Conservation (phyloP, 495 filamentous ascomycete species). For the Bacidia rubella region DNA sequence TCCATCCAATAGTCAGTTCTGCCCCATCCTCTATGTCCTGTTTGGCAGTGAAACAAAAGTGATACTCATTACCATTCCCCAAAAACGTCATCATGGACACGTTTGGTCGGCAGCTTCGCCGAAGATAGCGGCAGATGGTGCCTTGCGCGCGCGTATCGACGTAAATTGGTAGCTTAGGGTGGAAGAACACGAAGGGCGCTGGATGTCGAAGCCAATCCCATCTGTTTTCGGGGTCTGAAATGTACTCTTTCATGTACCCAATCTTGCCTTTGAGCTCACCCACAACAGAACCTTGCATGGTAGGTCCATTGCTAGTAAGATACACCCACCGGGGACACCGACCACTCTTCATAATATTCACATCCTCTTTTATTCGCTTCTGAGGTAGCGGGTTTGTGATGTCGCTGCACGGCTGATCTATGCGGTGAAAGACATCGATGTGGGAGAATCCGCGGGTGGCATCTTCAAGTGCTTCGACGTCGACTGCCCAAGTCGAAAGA, state of each 20-base stretch:
- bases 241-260: slow-evolving; percentile 66
- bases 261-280: slow-evolving; percentile 82
- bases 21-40: slow-evolving; percentile 48
- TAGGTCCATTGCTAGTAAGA: slow-evolving; percentile 47
- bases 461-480: slow-evolving; percentile 36
- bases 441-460: slow-evolving; percentile 30
- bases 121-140: slow-evolving; percentile 66
- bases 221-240: slow-evolving; percentile 52
- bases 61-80: slow-evolving; percentile 59
- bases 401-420: slow-evolving; percentile 41
- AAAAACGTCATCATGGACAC: slow-evolving; percentile 68
- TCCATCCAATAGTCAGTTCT: slow-evolving; percentile 57
- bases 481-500: slow-evolving; percentile 59
- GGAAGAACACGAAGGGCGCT: slow-evolving; percentile 75
- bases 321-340: slow-evolving; percentile 52
- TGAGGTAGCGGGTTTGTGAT: slow-evolving; percentile 35
- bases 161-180: slow-evolving; percentile 68
- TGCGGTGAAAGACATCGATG: slow-evolving; percentile 37
- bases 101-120: slow-evolving; percentile 82
- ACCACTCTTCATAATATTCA: slow-evolving; percentile 27
- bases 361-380: slow-evolving; percentile 34
- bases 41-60: slow-evolving; percentile 79
- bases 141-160: slow-evolving; percentile 83
- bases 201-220: slow-evolving; percentile 68
- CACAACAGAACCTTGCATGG: slow-evolving; percentile 55